Percentiles rank a stretch among this genome's conserved stretches.
Conservation (phyloP, 352 stramenopile species). For the Pythium oligandrum region DNA sequence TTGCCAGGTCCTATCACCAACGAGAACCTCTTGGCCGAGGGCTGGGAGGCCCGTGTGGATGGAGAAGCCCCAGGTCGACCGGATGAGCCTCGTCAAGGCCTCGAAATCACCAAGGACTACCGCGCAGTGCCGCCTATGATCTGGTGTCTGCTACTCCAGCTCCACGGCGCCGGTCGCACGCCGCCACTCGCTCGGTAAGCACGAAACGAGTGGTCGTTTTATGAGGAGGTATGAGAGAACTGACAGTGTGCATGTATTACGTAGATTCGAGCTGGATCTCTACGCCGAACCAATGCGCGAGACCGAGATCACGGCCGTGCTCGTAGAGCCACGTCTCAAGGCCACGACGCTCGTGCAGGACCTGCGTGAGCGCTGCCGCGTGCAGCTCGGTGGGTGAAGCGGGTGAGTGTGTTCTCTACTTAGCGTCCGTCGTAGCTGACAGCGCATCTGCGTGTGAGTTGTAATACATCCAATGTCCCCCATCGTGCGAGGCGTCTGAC, state of each 20-base stretch:
- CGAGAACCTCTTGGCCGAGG: slow-evolving; percentile 37
- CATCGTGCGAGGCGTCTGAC: slow-evolving; percentile 15
- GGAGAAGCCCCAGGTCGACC: slow-evolving; percentile 22
- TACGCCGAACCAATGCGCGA: slow-evolving; percentile 21
- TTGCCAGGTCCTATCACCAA: slow-evolving; percentile 56
- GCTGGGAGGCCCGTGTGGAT: slow-evolving; percentile 35
- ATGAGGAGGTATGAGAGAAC: too few species aligned
- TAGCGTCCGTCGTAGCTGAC: too few species aligned
- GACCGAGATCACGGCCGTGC: slow-evolving; percentile 13
- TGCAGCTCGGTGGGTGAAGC: slow-evolving; percentile 10
- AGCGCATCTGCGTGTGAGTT: slow-evolving; percentile 3
- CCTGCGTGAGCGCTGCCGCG: slow-evolving; percentile 16
- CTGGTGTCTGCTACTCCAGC: slow-evolving; percentile 56
- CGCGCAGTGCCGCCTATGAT: slow-evolving; percentile 73
- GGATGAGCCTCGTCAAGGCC: slow-evolving; percentile 32
- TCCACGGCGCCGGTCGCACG: slow-evolving; percentile 45
- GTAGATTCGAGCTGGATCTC: slow-evolving; percentile 20
- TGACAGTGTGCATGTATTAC: background rate
- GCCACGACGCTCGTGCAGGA: slow-evolving; percentile 17
- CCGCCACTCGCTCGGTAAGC: slow-evolving; percentile 25
- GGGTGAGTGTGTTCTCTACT: background rate
- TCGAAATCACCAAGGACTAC: slow-evolving; percentile 52
- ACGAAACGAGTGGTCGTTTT: background rate
- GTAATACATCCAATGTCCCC: slow-evolving; percentile 19
- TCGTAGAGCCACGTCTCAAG: slow-evolving; percentile 18